Conservation (phyloP, 768 basidiomycete species). For the Pleurotus eryngii region DNA sequence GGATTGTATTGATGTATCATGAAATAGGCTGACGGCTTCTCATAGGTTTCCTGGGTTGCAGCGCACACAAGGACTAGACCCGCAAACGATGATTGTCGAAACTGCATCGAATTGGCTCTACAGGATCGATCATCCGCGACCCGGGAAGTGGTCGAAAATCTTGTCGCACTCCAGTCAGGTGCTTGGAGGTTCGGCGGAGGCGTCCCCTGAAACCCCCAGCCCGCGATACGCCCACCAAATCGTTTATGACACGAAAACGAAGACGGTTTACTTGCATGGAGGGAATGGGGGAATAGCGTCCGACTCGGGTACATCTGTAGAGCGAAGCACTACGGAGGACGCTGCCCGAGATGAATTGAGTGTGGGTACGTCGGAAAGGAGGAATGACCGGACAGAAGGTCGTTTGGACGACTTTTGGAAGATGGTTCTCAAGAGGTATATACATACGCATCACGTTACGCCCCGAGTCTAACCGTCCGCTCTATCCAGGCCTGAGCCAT, state of each 20-base stretch:
- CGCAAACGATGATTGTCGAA: slow-evolving; percentile 38
- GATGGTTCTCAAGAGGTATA: slow-evolving; percentile 65
- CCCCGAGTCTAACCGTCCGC: too few relatives aligned
- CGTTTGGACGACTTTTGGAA: slow-evolving; percentile 79
- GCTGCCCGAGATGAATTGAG: slow-evolving; percentile 17
- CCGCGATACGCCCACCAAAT: slow-evolving; percentile 80
- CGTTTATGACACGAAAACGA: slow-evolving; percentile 60
- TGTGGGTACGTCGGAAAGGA: slow-evolving; percentile 12
- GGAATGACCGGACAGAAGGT: slow-evolving; percentile 33
- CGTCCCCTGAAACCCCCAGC: slow-evolving; percentile 37
- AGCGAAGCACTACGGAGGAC: slow-evolving; percentile 8
- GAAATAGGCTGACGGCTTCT: neutral
- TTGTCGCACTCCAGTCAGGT: slow-evolving; percentile 16
- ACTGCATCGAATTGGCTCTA: slow-evolving; percentile 67
- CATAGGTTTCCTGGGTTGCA: slow-evolving; percentile 63
- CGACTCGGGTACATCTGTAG: neutral
- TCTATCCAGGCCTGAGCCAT: slow-evolving; percentile 48
- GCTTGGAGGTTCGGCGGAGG: slow-evolving; percentile 7
- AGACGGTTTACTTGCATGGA: slow-evolving; percentile 67
- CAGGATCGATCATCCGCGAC: slow-evolving; percentile 47
- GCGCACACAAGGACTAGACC: slow-evolving; percentile 32
- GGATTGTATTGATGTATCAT: neutral
- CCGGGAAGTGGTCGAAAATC: slow-evolving; percentile 67
- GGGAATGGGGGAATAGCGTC: slow-evolving; percentile 60
- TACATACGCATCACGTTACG: neutral